Evolutionary conservation across 2,329 filamentous ascomycete genomes (phyloP), one percentile per base, ranked within the genome.

Genomic region (Diplodia scrobiculata): DNA sequence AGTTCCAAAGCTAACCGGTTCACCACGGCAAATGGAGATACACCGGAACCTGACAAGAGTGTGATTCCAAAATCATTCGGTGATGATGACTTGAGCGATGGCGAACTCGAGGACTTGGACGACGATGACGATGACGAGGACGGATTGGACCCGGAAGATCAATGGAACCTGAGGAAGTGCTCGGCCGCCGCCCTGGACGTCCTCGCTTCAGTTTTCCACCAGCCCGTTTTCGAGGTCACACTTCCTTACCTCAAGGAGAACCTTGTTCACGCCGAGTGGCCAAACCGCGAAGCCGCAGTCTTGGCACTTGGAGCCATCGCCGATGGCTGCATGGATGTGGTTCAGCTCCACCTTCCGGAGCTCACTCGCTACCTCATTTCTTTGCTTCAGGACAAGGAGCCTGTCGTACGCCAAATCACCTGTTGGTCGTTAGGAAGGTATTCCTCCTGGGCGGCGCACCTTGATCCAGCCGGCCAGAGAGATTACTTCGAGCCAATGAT

Each of bases 351-450:
- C 77, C 85, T 99, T 34, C 92, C 92, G 1, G 90, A 97, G 74
- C 84, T 99, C 48, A 88, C 98, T 2, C 91, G 92, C 1, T 99
- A 96, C 76, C 85, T 99, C 55, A 90, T 98, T 71, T 89, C 90
- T 7, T 85, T 97, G 0, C 84, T 99, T 41, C 86, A 90, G 66
- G 95, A 99, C 74, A 75, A 85, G 1, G 92, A 97, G 77, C 92
- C 95, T 14, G 90, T 98, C 14, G 94, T 99, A 45, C 86, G 95
- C 68, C 92, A 97, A 75, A 99, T 99, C 70, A 98, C 94, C 27
- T 99, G 95, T 79, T 99, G 95, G 95, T 96, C 95, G 5, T 85
- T 99, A 25, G 93, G 93, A 19, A 87, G 95, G 53, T 99, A 97
- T 78, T 97, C 95, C 5, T 84, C 88, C 52, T 99, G 95, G 95